Conservation (phyloP, 2,329 filamentous ascomycete genomes). For the Ascochyta pisi region DNA sequence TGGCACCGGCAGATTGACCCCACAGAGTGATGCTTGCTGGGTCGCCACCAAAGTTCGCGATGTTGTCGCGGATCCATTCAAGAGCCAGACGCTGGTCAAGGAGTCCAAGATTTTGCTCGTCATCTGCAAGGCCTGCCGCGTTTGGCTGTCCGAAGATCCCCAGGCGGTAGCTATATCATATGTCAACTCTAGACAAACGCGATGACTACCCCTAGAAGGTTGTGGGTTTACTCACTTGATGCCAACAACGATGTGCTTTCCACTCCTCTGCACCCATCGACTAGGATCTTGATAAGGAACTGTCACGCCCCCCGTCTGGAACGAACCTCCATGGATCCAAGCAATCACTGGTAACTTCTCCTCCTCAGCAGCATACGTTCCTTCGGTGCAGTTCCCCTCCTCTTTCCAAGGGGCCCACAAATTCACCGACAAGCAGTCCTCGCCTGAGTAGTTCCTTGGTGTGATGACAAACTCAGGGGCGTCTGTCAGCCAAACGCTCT, state of each 20-base stretch:
- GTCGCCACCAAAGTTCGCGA: slow-evolving; percentile 47
- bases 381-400: slow-evolving; percentile 8
- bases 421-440: slow-evolving; percentile 58
- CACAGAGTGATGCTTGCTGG: slow-evolving; percentile 48
- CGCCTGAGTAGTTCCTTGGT: slow-evolving; percentile 35
- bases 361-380: slow-evolving; percentile 16
- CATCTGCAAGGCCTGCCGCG: slow-evolving; percentile 36
- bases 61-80: slow-evolving; percentile 52
- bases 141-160: slow-evolving; percentile 52
- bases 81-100: slow-evolving; percentile 49
- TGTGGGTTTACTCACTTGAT: slow-evolving; percentile 40
- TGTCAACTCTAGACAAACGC: background rate
- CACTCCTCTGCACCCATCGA: slow-evolving; percentile 42
- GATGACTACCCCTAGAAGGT: background rate
- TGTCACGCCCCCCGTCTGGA: slow-evolving; percentile 53
- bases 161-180: slow-evolving; percentile 39
- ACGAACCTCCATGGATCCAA: slow-evolving; percentile 59
- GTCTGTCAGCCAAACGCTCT: slow-evolving; percentile 34
- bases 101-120: slow-evolving; percentile 49
- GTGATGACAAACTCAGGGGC: slow-evolving; percentile 33
- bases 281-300: slow-evolving; percentile 49
- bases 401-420: slow-evolving; percentile 52
- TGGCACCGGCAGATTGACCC: slow-evolving; percentile 49
- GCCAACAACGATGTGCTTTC: slow-evolving; percentile 46
- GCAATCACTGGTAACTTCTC: slow-evolving; percentile 53